Conservation (phyloP, 2,329 filamentous ascomycete genomes). For the Sclerotinia trifoliorum region DNA sequence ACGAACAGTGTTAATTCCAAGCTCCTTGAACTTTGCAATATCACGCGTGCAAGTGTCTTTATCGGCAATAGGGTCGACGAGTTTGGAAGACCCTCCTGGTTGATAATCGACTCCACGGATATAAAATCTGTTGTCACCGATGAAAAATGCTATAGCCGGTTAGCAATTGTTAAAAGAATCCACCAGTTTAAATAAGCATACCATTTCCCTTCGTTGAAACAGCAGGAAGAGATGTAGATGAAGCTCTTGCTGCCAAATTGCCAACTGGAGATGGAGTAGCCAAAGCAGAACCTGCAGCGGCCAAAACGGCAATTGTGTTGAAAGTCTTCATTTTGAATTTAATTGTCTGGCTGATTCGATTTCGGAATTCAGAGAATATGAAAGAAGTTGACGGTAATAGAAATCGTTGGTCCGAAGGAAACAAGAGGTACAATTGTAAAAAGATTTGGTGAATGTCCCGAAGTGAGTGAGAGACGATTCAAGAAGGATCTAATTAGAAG, state of each 20-base stretch:
- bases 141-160: constrained; percentile 36
- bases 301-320: constrained; percentile 35
- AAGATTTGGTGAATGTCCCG: constrained; percentile 25
- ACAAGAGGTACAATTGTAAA: constrained; percentile 12
- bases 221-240: constrained; percentile 30
- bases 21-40: constrained; percentile 63
- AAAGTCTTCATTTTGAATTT: constrained; percentile 37
- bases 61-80: constrained; percentile 64
- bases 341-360: not conserved
- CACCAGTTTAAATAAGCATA: constrained; percentile 23
- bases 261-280: constrained; percentile 30
- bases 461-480: constrained; percentile 33
- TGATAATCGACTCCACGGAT: constrained; percentile 65
- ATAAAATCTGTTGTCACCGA: constrained; percentile 47
- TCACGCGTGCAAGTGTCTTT: constrained; percentile 59
- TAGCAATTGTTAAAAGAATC: not conserved
- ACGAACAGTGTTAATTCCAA: constrained; percentile 71
- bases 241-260: constrained; percentile 28
- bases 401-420: constrained; percentile 9
- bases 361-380: not conserved
- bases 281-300: constrained; percentile 31
- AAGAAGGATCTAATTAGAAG: constrained; percentile 27
- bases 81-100: constrained; percentile 56
- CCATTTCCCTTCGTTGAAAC: constrained; percentile 40
- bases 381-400: constrained; percentile 5